Evolutionary conservation across 2,329 filamentous ascomycete genomes (phyloP).

Genomic region (Fusarium sp.): DNA sequence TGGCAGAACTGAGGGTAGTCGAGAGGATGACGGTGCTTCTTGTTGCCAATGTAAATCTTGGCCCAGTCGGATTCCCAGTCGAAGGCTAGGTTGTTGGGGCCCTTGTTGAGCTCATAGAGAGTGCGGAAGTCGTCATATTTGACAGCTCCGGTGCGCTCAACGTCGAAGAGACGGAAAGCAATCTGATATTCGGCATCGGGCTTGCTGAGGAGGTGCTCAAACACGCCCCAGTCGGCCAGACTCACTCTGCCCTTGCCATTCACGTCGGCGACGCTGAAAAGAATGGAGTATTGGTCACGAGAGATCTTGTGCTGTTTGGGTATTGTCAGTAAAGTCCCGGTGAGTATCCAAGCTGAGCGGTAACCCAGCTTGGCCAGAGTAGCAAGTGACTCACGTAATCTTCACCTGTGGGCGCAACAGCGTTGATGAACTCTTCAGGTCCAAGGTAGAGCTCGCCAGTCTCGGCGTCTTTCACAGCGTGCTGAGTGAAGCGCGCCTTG

Average conservation of each 20-base stretch:
- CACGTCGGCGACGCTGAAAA: slow-evolving; percentile 92
- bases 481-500: slow-evolving; percentile 78
- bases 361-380: neutral
- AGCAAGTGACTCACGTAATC: slow-evolving; percentile 80
- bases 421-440: slow-evolving; percentile 88
- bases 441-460: slow-evolving; percentile 84
- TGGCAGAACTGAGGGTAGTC: slow-evolving; percentile 98
- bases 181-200: slow-evolving; percentile 99
- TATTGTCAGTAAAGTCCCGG: slow-evolving; percentile 29
- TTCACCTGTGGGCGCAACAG: slow-evolving; percentile 85
- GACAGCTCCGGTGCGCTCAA: slow-evolving; percentile 83
- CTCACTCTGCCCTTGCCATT: slow-evolving; percentile 77
- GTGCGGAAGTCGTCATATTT: slow-evolving; percentile 90
- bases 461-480: slow-evolving; percentile 80
- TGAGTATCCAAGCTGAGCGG: slow-evolving; percentile 11
- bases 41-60: slow-evolving; percentile 89
- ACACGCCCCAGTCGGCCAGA: slow-evolving; percentile 89
- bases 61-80: slow-evolving; percentile 99
- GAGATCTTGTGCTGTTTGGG: slow-evolving; percentile 90
- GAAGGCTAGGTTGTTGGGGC: slow-evolving; percentile 86
- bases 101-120: slow-evolving; percentile 89
- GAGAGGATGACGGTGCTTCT: slow-evolving; percentile 88
- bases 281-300: slow-evolving; percentile 92
- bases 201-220: slow-evolving; percentile 93
- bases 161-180: slow-evolving; percentile 95